phyloP scores from a whole-genome alignment of 2,329 filamentous ascomycete genomes.

The Phyllosticta citrichinensis region DNA sequence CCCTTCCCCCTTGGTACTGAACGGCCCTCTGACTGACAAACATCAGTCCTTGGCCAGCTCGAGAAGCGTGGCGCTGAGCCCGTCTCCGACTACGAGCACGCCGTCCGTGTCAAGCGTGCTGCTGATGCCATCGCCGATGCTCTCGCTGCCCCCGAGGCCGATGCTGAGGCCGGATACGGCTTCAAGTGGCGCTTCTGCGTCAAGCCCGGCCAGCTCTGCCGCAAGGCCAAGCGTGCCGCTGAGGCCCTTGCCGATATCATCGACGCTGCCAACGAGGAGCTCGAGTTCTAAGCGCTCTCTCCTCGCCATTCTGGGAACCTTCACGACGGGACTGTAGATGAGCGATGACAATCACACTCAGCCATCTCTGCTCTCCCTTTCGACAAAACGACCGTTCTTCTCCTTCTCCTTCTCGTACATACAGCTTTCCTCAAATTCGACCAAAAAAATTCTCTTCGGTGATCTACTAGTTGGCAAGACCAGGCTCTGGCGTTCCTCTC shows the following conservation, averaged over 20 bases:
- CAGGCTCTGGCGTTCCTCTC: neutral
- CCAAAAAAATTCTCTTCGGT: neutral
- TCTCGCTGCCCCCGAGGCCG: slow-evolving; percentile 16
- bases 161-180: slow-evolving; percentile 10
- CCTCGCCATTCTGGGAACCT: neutral
- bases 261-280: neutral
- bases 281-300: neutral
- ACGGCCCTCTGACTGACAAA: neutral
- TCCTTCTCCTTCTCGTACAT: neutral
- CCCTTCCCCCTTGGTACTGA: neutral
- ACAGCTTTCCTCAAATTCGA: neutral
- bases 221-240: slow-evolving; percentile 34
- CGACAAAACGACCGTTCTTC: neutral
- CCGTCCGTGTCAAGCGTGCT: neutral
- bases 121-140: neutral
- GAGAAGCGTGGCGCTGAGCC: neutral
- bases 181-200: slow-evolving; percentile 24
- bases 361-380: neutral
- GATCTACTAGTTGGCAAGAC: neutral
- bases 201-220: slow-evolving; percentile 34
- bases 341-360: neutral
- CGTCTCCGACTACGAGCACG: neutral
- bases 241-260: slow-evolving; percentile 27
- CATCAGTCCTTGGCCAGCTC: neutral
- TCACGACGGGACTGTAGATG: neutral